Evolutionary conservation across 1,139 yeast genomes (phyloP), one percentile per base, ranked within the genome.

Genomic region (Blastobotrys arbuscula): DNA sequence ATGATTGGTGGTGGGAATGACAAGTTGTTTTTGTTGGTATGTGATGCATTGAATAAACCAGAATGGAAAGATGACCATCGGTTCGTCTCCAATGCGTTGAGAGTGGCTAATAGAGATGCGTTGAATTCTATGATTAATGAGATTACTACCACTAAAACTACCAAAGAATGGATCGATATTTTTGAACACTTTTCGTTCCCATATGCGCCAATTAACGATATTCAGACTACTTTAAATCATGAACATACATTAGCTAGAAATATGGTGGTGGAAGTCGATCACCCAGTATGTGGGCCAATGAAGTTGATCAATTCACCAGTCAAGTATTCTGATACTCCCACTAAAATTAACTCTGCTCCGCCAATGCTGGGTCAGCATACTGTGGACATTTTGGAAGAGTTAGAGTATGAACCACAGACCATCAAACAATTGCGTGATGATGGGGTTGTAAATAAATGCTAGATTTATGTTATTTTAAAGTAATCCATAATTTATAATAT

Each of bases 1-100:
- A 66, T 70, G 69, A 64, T 71, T 46, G 74, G 74, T n/a, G 73
- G 73, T 12, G 74, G 73, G 8, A 70, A 70, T 49, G 73, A 71
- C 54, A 65, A 64, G 35, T 59, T 68, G 44, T 70, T 64, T 56
- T 50, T 64, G 19, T 57, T 59, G 39, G 58, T 69, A 31, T 64
- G 71, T 46, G 68, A 64, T 34, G 65, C 67, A 5, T 54, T 70
- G 2, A 67, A 59, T 24, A 59, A 59, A 40, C 66, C 68, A 1
- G 73, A 69, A 43, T 69, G 73, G 72, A 65, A 62, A 39, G 52
- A 50, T 3, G 72, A 69, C 50, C 55, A 59, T 8, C 47, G 65
- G 34, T 71, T 60, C 55, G 38, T 52, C 6, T 66, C 72, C 4
- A 71, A 71, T 49, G 67, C 71, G 3, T 55, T 59, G 15, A 58